Evolutionary conservation across 805 yeast species (phyloP).

Genomic region (Ogataea allantospora): DNA sequence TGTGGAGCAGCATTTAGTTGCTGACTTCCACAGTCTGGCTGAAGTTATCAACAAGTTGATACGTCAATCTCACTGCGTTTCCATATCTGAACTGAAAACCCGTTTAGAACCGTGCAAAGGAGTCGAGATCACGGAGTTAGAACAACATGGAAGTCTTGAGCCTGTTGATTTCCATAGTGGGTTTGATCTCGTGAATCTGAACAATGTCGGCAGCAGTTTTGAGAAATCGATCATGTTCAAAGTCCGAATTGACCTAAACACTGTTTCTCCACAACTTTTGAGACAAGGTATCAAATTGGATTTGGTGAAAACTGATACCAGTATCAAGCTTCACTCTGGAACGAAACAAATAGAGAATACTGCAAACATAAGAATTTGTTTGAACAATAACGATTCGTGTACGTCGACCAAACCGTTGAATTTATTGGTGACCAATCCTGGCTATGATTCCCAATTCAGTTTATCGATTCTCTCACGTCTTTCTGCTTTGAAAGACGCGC

Average conservation of each 20-base stretch:
- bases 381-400: constrained; percentile 2
- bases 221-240: constrained; percentile 25
- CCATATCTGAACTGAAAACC: constrained; percentile 18
- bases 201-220: constrained; percentile 24
- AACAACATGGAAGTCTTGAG: constrained; percentile 15
- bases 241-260: constrained; percentile 22
- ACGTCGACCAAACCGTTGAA: constrained; percentile 22
- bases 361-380: constrained; percentile 13
- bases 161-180: background rate
- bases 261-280: constrained; percentile 15
- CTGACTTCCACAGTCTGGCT: constrained; percentile 25
- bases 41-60: constrained; percentile 12
- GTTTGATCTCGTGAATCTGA: constrained; percentile 10
- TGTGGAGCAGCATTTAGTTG: constrained; percentile 18
- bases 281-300: constrained; percentile 18
- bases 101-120: constrained; percentile 18
- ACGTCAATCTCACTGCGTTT: constrained; percentile 18
- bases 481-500: constrained; percentile 35
- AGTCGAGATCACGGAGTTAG: constrained; percentile 22
- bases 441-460: constrained; percentile 19
- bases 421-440: constrained; percentile 20
- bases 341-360: constrained; percentile 3
- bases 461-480: constrained; percentile 29
- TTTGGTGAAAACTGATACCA: constrained; percentile 10
- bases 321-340: constrained; percentile 6